Conservation (phyloP, 805 yeast genomes). For the Martiniozyma abietophila region DNA sequence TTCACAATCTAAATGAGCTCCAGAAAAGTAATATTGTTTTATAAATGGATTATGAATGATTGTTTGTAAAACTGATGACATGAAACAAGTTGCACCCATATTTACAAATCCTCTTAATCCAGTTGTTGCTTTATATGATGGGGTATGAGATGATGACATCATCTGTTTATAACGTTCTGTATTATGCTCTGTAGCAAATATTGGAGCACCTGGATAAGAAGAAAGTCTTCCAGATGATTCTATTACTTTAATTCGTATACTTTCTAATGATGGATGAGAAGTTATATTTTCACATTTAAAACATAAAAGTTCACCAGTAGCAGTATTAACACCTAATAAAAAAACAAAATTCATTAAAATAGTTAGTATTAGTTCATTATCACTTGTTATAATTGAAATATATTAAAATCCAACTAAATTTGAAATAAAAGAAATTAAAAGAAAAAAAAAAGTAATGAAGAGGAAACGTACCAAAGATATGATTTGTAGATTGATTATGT, state of each 20-base stretch:
- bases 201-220: constrained; percentile 25
- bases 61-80: constrained; percentile 87
- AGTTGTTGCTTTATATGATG: constrained; percentile 48
- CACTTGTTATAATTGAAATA: neutral
- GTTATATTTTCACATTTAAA: constrained; percentile 70
- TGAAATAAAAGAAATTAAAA: constrained; percentile 27
- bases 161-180: constrained; percentile 21
- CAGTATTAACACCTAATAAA: constrained; percentile 43
- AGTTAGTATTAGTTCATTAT: constrained; percentile 17
- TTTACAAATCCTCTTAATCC: constrained; percentile 86
- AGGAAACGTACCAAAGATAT: constrained; percentile 37
- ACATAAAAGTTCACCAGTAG: constrained; percentile 64
- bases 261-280: constrained; percentile 49
- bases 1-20: constrained; percentile 55
- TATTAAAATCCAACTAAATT: constrained; percentile 21
- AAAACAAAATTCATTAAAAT: constrained; percentile 1
- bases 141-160: constrained; percentile 28
- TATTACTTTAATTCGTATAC: constrained; percentile 31
- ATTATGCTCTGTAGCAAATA: constrained; percentile 22
- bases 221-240: constrained; percentile 14
- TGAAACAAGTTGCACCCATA: constrained; percentile 96
- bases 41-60: constrained; percentile 85
- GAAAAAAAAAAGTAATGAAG: neutral
- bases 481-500: constrained; percentile 41
- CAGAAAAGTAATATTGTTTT: constrained; percentile 66